A percentile compares a stretch with the other conserved stretches of the same genome.
Evolutionary conservation across 192 early-diverging fungal species (phyloP).

Genomic region (Fimicolochytrium jonesii): DNA sequence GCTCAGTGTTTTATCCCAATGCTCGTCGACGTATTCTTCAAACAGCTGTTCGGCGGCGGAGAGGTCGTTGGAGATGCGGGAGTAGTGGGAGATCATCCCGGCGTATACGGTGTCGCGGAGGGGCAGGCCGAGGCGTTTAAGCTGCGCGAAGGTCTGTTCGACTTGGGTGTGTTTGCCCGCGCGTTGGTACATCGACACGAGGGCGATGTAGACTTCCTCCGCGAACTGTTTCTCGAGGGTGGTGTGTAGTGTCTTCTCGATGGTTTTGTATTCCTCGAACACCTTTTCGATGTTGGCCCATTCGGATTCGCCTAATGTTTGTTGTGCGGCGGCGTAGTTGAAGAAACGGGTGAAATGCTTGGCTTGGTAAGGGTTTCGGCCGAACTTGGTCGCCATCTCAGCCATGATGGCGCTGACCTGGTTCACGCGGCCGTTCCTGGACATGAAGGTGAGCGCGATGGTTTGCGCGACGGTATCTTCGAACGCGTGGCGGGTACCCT

Average conservation of each 20-base stretch:
- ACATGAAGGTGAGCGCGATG: no score
- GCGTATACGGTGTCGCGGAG: no score
- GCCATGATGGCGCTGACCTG: neutral
- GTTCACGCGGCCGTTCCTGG: neutral
- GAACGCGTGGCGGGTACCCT: no score
- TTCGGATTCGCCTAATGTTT: neutral
- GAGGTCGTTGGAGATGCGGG: no score
- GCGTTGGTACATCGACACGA: no score
- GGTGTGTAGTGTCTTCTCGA: no score
- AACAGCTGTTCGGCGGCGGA: conserved; percentile 1
- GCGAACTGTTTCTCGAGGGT: no score
- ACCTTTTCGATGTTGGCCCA: neutral
- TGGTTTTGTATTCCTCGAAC: neutral
- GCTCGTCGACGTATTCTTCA: conserved; percentile 8
- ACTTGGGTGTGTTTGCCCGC: neutral
- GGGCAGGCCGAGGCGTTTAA: no score
- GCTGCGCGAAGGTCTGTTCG: no score
- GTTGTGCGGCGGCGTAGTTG: neutral
- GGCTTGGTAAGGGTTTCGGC: neutral
- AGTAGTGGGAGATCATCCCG: no score
- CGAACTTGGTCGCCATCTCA: neutral
- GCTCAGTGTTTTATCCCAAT: neutral
- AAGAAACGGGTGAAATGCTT: neutral
- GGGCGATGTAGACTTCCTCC: no score
- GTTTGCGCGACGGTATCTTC: no score